A percentile compares a stretch with the other conserved stretches of the same genome.
These are phyloP conservation scores for Dictyostelium capitatum DNA, from an alignment of 78 protist genomes.

Conservation along the genomic window DNA sequence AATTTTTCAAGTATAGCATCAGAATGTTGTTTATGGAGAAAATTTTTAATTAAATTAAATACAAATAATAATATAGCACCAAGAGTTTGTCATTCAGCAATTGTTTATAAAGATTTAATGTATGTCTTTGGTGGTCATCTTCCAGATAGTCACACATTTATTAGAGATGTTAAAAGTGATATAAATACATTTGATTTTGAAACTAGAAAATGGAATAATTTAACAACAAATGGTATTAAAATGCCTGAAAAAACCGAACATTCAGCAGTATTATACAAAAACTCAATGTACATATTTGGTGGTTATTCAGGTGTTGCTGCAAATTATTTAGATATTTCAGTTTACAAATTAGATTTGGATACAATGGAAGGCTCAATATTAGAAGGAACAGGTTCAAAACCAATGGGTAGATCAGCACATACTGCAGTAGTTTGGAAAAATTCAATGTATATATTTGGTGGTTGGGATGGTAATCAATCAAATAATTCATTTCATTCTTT, in stretches of 20 bases:
- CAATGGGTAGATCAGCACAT: constrained; percentile 73
- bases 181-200: constrained; percentile 50
- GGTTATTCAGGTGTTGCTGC: constrained; percentile 54
- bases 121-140: constrained; percentile 82
- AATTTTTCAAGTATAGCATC: constrained; percentile 22
- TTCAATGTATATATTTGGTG: constrained; percentile 74
- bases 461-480: constrained; percentile 74
- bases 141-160: constrained; percentile 77
- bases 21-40: constrained; percentile 66
- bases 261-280: constrained; percentile 49
- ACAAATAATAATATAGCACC: constrained; percentile 45
- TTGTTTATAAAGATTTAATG: constrained; percentile 56
- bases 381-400: constrained; percentile 17
- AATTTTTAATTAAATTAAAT: constrained; percentile 30
- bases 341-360: constrained; percentile 52
- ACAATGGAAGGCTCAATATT: constrained; percentile 13
- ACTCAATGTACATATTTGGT: constrained; percentile 77
- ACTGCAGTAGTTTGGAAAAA: constrained; percentile 42
- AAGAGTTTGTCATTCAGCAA: constrained; percentile 75
- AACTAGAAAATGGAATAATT: constrained; percentile 40
- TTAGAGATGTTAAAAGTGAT: constrained; percentile 71
- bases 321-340: constrained; percentile 34
- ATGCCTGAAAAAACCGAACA: constrained; percentile 81
- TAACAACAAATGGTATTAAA: constrained; percentile 14
- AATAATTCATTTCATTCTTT: constrained; percentile 46